These are phyloP conservation scores for Metschnikowia continentalis DNA, from an alignment of 805 yeast species.

Conservation along the genomic window DNA sequence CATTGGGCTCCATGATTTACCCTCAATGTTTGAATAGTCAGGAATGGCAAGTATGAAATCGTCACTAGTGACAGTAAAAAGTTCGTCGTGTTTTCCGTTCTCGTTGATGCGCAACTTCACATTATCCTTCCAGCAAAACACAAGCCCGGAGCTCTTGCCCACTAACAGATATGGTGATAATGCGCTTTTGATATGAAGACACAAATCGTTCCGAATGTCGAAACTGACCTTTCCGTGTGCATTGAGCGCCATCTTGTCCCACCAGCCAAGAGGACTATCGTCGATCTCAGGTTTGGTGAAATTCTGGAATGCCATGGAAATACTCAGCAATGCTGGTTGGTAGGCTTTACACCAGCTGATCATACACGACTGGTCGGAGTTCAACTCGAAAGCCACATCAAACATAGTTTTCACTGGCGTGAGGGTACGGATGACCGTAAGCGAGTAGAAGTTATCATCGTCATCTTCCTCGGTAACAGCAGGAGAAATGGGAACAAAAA, in stretches of 20 bases:
- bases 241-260: slow-evolving; percentile 52
- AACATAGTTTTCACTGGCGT: slow-evolving; percentile 57
- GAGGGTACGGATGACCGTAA: slow-evolving; percentile 56
- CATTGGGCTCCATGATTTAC: slow-evolving; percentile 36
- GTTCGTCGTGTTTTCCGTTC: slow-evolving; percentile 44
- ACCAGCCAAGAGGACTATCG: slow-evolving; percentile 45
- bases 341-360: slow-evolving; percentile 63
- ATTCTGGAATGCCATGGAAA: slow-evolving; percentile 38
- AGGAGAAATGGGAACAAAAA: slow-evolving; percentile 58
- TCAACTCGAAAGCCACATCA: slow-evolving; percentile 44
- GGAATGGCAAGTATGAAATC: slow-evolving; percentile 58
- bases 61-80: slow-evolving; percentile 51
- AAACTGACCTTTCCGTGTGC: slow-evolving; percentile 52
- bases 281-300: slow-evolving; percentile 44
- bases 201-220: slow-evolving; percentile 48
- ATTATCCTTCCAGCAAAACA: slow-evolving; percentile 59
- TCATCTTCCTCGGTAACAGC: slow-evolving; percentile 24
- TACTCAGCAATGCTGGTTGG: slow-evolving; percentile 56
- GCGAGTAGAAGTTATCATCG: slow-evolving; percentile 51
- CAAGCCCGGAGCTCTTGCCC: slow-evolving; percentile 60
- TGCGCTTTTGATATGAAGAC: slow-evolving; percentile 60
- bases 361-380: slow-evolving; percentile 45
- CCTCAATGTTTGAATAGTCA: slow-evolving; percentile 35
- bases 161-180: slow-evolving; percentile 53
- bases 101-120: slow-evolving; percentile 49